phyloP scores from a whole-genome alignment of 768 basidiomycete genomes.

The Auriscalpium microsporum region DNA sequence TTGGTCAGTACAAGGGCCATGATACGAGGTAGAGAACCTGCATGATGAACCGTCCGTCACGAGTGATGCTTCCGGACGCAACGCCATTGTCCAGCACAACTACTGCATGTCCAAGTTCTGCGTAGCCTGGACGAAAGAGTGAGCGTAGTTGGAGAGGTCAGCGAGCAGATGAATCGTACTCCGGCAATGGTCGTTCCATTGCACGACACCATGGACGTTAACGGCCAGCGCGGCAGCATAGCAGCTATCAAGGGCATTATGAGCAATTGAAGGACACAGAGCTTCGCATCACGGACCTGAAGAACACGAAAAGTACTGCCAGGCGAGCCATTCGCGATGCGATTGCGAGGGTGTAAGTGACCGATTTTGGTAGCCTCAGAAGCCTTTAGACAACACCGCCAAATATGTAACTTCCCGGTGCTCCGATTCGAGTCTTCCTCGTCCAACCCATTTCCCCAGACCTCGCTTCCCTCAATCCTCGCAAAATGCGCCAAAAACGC shows the following conservation, averaged over 20 bases:
- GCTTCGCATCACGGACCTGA: conserved; percentile 12
- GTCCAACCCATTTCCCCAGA: background rate
- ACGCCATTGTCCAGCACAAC: conserved; percentile 55
- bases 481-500: conserved; percentile 84
- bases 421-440: background rate
- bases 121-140: conserved; percentile 11
- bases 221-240: conserved; percentile 27
- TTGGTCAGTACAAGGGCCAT: background rate
- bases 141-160: conserved; percentile 1
- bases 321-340: background rate
- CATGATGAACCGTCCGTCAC: conserved; percentile 61
- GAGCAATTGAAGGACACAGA: background rate
- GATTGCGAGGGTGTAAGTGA: background rate
- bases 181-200: conserved; percentile 66
- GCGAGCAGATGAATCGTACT: conserved; percentile 28
- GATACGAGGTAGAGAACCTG: conserved; percentile 24
- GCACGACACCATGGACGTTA: conserved; percentile 53
- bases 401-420: background rate
- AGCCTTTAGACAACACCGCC: background rate
- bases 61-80: conserved; percentile 42
- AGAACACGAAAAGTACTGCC: conserved; percentile 10
- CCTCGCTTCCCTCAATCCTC: background rate
- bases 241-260: background rate
- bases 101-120: conserved; percentile 45
- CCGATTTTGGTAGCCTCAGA: background rate